Conservation (phyloP, 306 rosid species). For the Trifolium dubium region DNA sequence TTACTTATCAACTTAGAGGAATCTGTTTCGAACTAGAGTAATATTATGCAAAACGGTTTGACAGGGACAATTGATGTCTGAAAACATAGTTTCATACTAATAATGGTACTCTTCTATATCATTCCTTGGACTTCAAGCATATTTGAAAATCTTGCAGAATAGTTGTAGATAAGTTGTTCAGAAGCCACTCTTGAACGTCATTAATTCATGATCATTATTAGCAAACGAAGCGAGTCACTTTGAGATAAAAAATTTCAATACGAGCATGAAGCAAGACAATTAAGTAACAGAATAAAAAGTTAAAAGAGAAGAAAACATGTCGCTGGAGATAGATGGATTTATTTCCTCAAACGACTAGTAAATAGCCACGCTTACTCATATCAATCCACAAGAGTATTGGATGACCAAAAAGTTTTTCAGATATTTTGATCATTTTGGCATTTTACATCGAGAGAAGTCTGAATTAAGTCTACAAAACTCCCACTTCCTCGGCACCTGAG, state of each 20-base stretch:
- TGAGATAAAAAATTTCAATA: background rate
- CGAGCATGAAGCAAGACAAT: background rate
- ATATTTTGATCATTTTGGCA: background rate
- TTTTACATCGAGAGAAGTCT: background rate
- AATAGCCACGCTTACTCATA: background rate
- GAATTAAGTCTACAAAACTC: background rate
- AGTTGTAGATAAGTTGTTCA: background rate
- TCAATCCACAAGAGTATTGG: background rate
- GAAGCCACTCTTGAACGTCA: background rate
- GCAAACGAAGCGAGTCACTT: conserved; percentile 24
- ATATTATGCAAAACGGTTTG: conserved; percentile 34
- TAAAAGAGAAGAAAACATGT: background rate
- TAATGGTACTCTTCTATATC: conserved; percentile 3
- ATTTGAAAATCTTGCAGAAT: background rate
- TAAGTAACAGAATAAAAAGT: background rate
- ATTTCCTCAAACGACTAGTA: background rate
- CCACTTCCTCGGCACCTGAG: conserved; percentile 16
- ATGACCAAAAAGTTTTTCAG: background rate
- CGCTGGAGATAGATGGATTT: background rate
- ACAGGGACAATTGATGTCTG: conserved; percentile 8
- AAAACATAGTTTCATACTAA: conserved; percentile 1
- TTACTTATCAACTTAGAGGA: conserved; percentile 17
- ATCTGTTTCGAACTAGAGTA: conserved; percentile 34
- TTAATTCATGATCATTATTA: background rate
- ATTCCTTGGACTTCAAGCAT: background rate